Percentiles rank a stretch among this genome's conserved stretches.
These are phyloP conservation scores for Aspergillus fumigatus DNA, from an alignment of 2,329 filamentous ascomycete species.

Conservation along the genomic window DNA sequence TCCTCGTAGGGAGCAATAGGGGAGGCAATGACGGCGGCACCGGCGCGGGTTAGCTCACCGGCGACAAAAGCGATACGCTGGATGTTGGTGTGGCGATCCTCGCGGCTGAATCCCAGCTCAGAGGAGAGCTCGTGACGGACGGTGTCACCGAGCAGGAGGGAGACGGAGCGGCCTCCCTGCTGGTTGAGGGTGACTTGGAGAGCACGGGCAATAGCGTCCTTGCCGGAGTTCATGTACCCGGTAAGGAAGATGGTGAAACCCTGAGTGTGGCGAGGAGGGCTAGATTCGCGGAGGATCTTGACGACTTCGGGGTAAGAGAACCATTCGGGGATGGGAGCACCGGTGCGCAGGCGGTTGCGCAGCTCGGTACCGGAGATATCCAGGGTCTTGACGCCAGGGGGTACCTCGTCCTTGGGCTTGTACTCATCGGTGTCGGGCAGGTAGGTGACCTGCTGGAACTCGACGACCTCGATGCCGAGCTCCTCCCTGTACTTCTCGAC, in stretches of 20 bases:
- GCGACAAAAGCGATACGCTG: slow-evolving; percentile 94
- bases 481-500: slow-evolving; percentile 96
- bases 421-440: slow-evolving; percentile 97
- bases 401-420: slow-evolving; percentile 84
- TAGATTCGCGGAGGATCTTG: slow-evolving; percentile 90
- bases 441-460: slow-evolving; percentile 99
- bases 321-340: slow-evolving; percentile 96
- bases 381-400: slow-evolving; percentile 74
- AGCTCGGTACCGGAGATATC: slow-evolving; percentile 90
- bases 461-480: slow-evolving; percentile 97
- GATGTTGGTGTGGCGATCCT: slow-evolving; percentile 93
- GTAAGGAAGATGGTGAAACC: slow-evolving; percentile 99
- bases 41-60: slow-evolving; percentile 85
- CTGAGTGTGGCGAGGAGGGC: slow-evolving; percentile 84
- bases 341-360: slow-evolving; percentile 81
- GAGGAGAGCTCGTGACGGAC: slow-evolving; percentile 89
- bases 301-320: slow-evolving; percentile 99
- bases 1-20: slow-evolving; percentile 91
- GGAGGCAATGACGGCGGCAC: slow-evolving; percentile 90
- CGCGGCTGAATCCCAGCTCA: slow-evolving; percentile 89
- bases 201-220: slow-evolving; percentile 92
- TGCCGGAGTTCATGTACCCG: slow-evolving; percentile 93
- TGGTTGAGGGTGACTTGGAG: slow-evolving; percentile 97
- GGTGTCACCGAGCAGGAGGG: slow-evolving; percentile 90
- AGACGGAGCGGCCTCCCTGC: slow-evolving; percentile 91